Conservation (phyloP, 768 basidiomycete genomes). For the Mycena floridula region DNA sequence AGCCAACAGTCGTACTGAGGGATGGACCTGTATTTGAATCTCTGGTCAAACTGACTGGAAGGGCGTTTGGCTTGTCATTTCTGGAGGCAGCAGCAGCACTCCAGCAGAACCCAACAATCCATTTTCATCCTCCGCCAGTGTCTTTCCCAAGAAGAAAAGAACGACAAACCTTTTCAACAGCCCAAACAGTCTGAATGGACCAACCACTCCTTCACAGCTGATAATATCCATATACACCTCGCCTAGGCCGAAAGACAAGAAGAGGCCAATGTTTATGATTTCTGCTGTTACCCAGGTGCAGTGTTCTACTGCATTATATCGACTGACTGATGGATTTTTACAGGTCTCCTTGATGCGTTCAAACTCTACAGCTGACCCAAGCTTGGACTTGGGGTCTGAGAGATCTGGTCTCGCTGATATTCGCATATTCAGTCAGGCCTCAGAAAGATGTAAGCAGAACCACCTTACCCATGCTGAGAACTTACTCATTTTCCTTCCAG, state of each 20-base stretch:
- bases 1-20: constrained; percentile 72
- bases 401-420: constrained; percentile 80
- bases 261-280: constrained; percentile 65
- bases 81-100: constrained; percentile 41
- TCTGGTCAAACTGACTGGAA: constrained; percentile 99
- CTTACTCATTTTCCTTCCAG: constrained; percentile 28
- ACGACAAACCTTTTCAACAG: constrained; percentile 68
- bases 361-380: constrained; percentile 82
- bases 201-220: constrained; percentile 22
- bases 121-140: too few species aligned
- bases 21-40: constrained; percentile 84
- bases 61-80: constrained; percentile 77
- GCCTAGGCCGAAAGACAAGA: constrained; percentile 69
- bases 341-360: constrained; percentile 83
- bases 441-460: constrained; percentile 79
- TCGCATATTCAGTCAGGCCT: constrained; percentile 86
- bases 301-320: constrained; percentile 59
- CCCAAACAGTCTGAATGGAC: constrained; percentile 25
- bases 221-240: constrained; percentile 55
- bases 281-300: constrained; percentile 74
- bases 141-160: constrained; percentile 40
- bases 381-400: constrained; percentile 88
- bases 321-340: constrained; percentile 3
- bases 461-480: constrained; percentile 8
- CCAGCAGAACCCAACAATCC: constrained; percentile 16